Conservation (phyloP, 306 rosid genomes). For the Leucaena leucocephala region DNA sequence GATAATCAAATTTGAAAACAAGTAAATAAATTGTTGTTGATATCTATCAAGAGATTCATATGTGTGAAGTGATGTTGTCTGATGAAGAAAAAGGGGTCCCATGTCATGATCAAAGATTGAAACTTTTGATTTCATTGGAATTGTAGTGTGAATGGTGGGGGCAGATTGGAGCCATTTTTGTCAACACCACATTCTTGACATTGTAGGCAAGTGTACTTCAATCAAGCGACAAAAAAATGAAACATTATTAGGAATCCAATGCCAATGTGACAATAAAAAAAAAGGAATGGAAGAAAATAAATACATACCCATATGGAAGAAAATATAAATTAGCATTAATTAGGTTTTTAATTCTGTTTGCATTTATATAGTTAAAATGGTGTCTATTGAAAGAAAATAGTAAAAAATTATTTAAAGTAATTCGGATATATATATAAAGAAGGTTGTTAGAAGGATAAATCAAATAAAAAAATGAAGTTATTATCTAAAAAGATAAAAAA, state of each 20-base stretch:
- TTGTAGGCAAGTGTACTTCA: constrained; percentile 10
- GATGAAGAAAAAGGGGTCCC: constrained; percentile 5
- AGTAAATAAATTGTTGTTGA: neutral
- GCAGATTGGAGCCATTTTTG: constrained; percentile 30
- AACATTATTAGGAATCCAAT: constrained; percentile 40
- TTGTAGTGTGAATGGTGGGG: constrained; percentile 50
- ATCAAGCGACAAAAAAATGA: neutral
- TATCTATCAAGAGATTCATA: neutral
- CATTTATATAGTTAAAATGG: too few species aligned
- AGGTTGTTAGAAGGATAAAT: too few species aligned
- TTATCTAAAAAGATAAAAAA: too few species aligned
- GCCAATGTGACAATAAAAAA: neutral
- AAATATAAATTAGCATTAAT: neutral
- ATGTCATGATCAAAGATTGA: constrained; percentile 37
- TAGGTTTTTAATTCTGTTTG: neutral
- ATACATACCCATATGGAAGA: neutral
- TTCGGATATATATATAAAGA: too few species aligned
- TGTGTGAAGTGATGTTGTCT: neutral
- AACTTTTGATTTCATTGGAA: constrained; percentile 30
- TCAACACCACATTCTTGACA: constrained; percentile 37
- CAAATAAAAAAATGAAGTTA: too few species aligned
- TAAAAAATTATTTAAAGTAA: too few species aligned
- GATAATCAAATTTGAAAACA: too few species aligned
- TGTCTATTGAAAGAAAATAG: too few species aligned
- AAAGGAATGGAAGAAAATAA: neutral